Evolutionary conservation across 108 stramenopile species (phyloP), one percentile per base, ranked within the genome.

Genomic region (Skeletonema grethae): DNA sequence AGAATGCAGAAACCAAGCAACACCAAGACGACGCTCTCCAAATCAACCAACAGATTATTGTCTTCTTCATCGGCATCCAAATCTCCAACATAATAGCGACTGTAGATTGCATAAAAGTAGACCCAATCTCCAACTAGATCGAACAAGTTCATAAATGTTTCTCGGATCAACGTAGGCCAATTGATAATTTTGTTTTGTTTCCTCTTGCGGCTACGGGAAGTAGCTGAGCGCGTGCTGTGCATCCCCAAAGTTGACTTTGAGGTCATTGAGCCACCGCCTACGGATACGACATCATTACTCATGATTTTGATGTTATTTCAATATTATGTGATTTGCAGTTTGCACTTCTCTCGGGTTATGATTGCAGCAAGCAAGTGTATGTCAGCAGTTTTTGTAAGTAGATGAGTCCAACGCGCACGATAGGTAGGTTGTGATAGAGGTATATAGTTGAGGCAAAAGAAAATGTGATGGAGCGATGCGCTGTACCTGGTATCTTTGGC

Each of bases 81-180:
- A 24, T 72, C 62, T 43, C 15, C 41, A 43, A 43, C 41, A 43
- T 43, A 43, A n/a, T 43, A 15, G 15, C 55, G 63, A 28, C 29
- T 72, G 38, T 43, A 63, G 10, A 72, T 24, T 10, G 46, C 22
- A 24, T 12, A 48, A n/a, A 63, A 72, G 38, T 45, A 72, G 2
- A 20, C 63, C 71, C 71, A 72, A 34, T 72, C 71, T 0, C 71
- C 71, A 24, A 56, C 38, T 1, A 72, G 53, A 25, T 72, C 71
- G 13, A 72, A 63, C 15, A 63, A 18, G 25, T 56, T 72, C n/a
- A 63, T 63, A 15, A 63, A 72, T 8, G 38, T 22, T 28, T 72
- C 71, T 7, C 71, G 61, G 32, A 61, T 57, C 35, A 72, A 8
- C 38, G 63, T 16, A 5, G 62, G 34, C n/a, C 71, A 61, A 9